Base-by-base conservation (phyloP, 495 filamentous ascomycete species). In the Pseudevernia furfuracea region DNA sequence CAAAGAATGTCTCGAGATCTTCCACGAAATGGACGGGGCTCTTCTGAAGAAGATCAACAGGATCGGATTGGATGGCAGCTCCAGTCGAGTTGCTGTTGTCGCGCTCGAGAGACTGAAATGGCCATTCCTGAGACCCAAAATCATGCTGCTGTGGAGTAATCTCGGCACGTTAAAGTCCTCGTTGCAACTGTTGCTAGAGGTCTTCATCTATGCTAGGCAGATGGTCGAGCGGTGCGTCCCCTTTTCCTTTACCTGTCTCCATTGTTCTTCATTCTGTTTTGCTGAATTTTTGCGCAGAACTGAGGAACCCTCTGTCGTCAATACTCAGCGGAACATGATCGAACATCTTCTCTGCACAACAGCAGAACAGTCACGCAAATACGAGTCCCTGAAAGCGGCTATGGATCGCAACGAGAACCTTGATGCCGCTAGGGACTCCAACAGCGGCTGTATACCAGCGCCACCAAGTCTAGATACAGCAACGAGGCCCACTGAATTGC, bases 131-230 rank as follows among this genome's bases (percentile, higher is more conserved):
- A 68, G 71, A 57, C 67, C 69, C 12, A 67, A 65, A n/a, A 55
- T 77, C 15, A 53, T 71, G 36, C 53, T 65, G 4, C 36, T 77
- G 9, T 65, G 68, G 39, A 48, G 28, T 2, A 69, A 75, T 38
- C 60, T 77, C 19, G 72, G 75, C 23, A 71, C 65, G 39, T 48
- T 78, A 28, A 77, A 75, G 65, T 68, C 71, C 15, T 74, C 73
- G 15, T 67, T 77, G 57, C 53, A 72, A 5, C 58, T 77, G 2
- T 61, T 77, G 63, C 63, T 78, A 0, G 71, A 73, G 61, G 76
- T 78, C 5, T 69, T 78, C 28, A 71, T 70, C 44, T 76, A 73
- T 65, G 75, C 75, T 32, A 63, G 71, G 57, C 58, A 43, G 32
- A 23, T 62, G 10, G 46, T 52, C 25, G 63, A 60, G 23, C 43